Base-by-base conservation (phyloP, 768 basidiomycete genomes). In the Suillus fuscotomentosus region DNA sequence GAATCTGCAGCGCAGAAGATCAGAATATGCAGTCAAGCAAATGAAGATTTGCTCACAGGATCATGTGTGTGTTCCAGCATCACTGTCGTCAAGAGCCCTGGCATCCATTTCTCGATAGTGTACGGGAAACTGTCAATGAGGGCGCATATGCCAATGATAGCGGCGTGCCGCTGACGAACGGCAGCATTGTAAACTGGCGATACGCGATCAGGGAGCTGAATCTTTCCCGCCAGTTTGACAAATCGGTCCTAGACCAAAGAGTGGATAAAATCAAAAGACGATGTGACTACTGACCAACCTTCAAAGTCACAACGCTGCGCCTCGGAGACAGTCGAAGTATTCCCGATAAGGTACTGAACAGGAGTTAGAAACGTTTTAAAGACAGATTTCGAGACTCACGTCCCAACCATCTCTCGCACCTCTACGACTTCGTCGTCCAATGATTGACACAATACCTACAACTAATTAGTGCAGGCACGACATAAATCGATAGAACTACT, bases 51-150 rank as follows among this genome's bases (percentile, higher is more conserved):
- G 45, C 41, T 45, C 66, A 89, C 88, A 14, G 95, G 95, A 71
- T 95, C 93, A 66, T 95, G 92, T 2, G 90, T 89, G 73, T 94
- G 91, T 69, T 92, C 90, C 11, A 88, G 89, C 62, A 95, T 80
- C 22, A 92, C 84, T 65, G 85, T 88, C 45, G 91, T 89, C 66
- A 96, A 78, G 51, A 97, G 82, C 55, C 88, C 87, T 0, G 95
- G 93, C 84, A 95, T 88, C 89, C 94, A 97, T 68, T 88, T 88
- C 69, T 95, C 95, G 27, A 96, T 89, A 2, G 93, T 94, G 75
- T 95, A 96, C 0, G 95, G 95, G 75, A 92, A 95, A 63, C 94
- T 94, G 68, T 95, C 92, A 41, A 97, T 86, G n/a, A 97, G 81
- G 2, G 95, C 92, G 64, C 91, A 91, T 53, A 94, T 88, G 15